phyloP scores from a whole-genome alignment of 2,329 filamentous ascomycete genomes.

The Epichloe festucae region DNA sequence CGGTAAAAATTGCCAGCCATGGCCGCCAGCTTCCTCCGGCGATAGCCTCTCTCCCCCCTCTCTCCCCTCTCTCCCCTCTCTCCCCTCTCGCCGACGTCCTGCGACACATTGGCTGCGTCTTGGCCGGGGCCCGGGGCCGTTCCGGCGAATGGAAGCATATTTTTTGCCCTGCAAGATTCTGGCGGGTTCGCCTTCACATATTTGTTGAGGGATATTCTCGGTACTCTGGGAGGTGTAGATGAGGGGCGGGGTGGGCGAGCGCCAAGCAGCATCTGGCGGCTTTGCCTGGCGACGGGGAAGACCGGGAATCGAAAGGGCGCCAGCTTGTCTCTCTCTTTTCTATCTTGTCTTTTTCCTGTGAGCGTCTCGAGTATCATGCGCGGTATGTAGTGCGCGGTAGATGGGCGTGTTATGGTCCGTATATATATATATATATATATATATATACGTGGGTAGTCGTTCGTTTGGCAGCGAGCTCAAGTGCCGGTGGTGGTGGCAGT shows the following conservation, averaged over 20 bases:
- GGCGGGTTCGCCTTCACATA: constrained; percentile 21
- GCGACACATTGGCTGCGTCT: constrained; percentile 13
- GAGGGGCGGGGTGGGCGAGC: not conserved
- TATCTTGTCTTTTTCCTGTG: too few relatives aligned
- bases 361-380: too few relatives aligned
- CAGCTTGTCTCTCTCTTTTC: constrained; percentile 17
- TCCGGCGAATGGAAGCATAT: constrained; percentile 16
- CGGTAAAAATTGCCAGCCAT: constrained; percentile 43
- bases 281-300: constrained; percentile 25
- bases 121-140: constrained; percentile 17
- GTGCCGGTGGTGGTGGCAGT: not conserved
- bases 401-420: too few relatives aligned
- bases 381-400: too few relatives aligned
- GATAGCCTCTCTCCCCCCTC: constrained; percentile 37
- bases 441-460: too few relatives aligned
- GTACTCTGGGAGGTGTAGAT: not conserved
- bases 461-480: too few relatives aligned
- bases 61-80: constrained; percentile 7
- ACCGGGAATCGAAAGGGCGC: constrained; percentile 30
- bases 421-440: too few relatives aligned
- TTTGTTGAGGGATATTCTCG: constrained; percentile 14
- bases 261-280: constrained; percentile 33
- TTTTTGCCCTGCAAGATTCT: constrained; percentile 15
- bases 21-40: constrained; percentile 63
- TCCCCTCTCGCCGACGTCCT: constrained; percentile 13